Evolutionary conservation across 2,329 filamentous ascomycete species (phyloP), one percentile per base, ranked within the genome.

Genomic region (Aspergillus sp.): DNA sequence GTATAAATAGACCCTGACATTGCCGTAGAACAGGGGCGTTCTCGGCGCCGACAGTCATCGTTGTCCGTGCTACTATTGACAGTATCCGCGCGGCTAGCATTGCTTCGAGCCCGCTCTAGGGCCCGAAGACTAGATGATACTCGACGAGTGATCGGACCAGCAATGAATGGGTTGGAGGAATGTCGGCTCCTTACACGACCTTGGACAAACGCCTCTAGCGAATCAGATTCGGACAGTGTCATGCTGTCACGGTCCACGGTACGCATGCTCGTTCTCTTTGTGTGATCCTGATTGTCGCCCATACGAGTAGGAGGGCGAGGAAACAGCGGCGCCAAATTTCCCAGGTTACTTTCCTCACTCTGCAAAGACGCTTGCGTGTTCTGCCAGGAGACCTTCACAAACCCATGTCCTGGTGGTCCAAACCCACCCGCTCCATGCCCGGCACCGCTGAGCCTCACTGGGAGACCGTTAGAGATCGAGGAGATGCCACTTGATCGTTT

Each of bases 351-450:
- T 24, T 77, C 75, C 19, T 73, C 72, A 41, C 68, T 74, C 47
- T 68, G 66, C 9, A 75, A 60, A 3, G 73, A 74, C 8, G 60
- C 59, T 33, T 69, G 69, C 1, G 70, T 70, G 52, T 71, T 74
- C 55, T 75, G 72, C 74, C 74, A 77, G 35, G 75, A 76, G 44
- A 67, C 60, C 15, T 70, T 67, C 6, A 72, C 70, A 4, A 70
- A 53, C n/a, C 70, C 71, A 55, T 71, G 66, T 9, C 72, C 70
- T 4, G 71, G 66, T 33, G 72, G 69, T n/a, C 72, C 70, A 15
- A 75, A 69, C 4, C 74, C 73, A 41, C 75, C 75, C 3, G 73
- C 71, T 4, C 75, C 75, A 62, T 77, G 75, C 3, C 75, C 75
- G 17, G 74, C 75, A 17, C 75, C 75, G 52, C 75, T 77, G 17